Evolutionary conservation across 495 filamentous ascomycete species (phyloP), one percentile per base, ranked within the genome.

Genomic region (Aspergillus heteromorphus): DNA sequence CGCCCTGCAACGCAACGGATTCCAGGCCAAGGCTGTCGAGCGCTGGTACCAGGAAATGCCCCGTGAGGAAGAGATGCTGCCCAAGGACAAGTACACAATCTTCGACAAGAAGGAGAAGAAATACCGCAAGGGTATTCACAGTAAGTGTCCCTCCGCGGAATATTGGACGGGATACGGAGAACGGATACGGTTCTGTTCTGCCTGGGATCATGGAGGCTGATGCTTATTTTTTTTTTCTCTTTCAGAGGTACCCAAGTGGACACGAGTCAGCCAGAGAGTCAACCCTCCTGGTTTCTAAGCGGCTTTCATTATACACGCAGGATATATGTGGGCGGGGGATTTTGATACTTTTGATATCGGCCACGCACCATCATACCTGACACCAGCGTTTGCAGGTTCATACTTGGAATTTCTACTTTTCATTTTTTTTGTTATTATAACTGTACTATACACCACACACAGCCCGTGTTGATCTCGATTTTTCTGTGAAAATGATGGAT

Each of bases 1-100:
- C 11, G 89, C 93, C 11, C 78, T 97, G 16, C 72, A 79, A 20
- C 88, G 86, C 66, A 77, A 86, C 61, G 84, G 86, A 48, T 72
- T 84, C 66, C 83, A 72, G 3, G 74, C 87, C 31, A 87, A 87
- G 68, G 78, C 86, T 27, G 73, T 98, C 52, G 84, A 91, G 70
- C 76, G 84, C 59, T 98, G 93, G 93, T 95, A 90, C 73, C 76
- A 73, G 49, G 90, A 95, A 73, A 98, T 98, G 93, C 93, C 93
- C 18, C 87, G 83, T 25, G 93, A 98, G 81, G 82, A 83, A 68
- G 91, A 97, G 78, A 98, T 98, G 93, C 68, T 95, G 67, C 85
- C 93, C 41, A 87, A 83, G 71, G 93, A 98, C 73, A 98, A 98
- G 72, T 98, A 98, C 75, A 96, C 92, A 18, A 85, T 98, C 57